A percentile compares a stretch with the other conserved stretches of the same genome.
Evolutionary conservation across 371 early-diverging fungal species (phyloP).

Genomic region (Actinomucor elegans): DNA sequence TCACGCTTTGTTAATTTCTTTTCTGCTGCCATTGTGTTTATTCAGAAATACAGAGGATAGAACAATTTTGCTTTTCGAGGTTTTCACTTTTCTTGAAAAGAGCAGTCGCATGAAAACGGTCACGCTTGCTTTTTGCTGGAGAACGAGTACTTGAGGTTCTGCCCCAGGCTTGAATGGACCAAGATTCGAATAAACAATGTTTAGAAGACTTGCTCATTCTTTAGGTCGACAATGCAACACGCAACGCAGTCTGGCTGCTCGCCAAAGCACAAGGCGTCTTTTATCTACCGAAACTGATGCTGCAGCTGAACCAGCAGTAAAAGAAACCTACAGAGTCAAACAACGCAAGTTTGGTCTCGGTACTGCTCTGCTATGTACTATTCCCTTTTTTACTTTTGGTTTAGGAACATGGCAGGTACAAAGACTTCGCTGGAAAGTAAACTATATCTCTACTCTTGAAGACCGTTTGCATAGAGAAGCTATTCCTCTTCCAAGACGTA

Average conservation of each 20-base stretch:
- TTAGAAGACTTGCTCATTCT: too few relatives aligned
- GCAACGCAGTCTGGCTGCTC: too few relatives aligned
- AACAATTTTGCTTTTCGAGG: not conserved
- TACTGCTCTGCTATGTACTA: constrained; percentile 47
- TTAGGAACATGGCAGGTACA: constrained; percentile 93
- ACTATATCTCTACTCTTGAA: constrained; percentile 73
- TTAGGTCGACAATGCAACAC: too few relatives aligned
- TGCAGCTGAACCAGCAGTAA: constrained; percentile 1
- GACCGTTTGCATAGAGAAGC: constrained; percentile 64
- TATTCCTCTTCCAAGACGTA: constrained; percentile 68
- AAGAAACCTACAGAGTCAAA: constrained; percentile 23
- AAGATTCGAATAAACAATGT: too few relatives aligned
- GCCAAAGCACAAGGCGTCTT: too few relatives aligned
- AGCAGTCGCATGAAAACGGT: too few relatives aligned
- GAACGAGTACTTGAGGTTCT: too few relatives aligned
- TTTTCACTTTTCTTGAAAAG: too few relatives aligned
- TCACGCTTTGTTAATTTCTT: constrained; percentile 70
- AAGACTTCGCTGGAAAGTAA: constrained; percentile 87
- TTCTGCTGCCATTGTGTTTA: constrained; percentile 19
- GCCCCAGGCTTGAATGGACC: too few relatives aligned
- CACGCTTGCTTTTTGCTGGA: not conserved
- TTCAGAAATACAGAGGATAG: not conserved
- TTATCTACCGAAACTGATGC: constrained; percentile 4
- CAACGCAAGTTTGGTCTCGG: constrained; percentile 38
- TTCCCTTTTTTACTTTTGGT: constrained; percentile 81